Base-by-base conservation (phyloP, 2,329 filamentous ascomycete genomes). In the Ophiocordyceps sinensis region DNA sequence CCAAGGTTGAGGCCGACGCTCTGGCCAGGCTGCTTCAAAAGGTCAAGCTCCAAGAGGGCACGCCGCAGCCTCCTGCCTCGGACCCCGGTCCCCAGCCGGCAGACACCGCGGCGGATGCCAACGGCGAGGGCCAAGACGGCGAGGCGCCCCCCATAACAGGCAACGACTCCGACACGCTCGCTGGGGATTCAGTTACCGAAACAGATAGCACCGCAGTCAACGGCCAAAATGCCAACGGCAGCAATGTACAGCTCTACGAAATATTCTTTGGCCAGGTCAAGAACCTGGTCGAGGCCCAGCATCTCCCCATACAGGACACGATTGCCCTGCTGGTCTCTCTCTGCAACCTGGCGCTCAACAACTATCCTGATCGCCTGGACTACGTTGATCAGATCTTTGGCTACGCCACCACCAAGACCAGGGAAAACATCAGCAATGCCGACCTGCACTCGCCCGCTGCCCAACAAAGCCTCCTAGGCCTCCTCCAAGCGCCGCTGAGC, bases 241-340 rank as follows among this genome's bases (percentile, higher is more conserved):
- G 79, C 40, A 81, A 86, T 52, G 79, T 94, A 43, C 89, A 85
- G 62, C 75, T 98, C 21, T 96, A 96, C 60, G 88, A 96, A 62
- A 85, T 96, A 44, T 98, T 96, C 70, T 94, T 96, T 55, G 82
- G 87, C 40, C 91, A 96, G 61, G 91, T 96, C 46, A 83, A 93
- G 56, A 88, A 89, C 53, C 69, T 98, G 40, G 88, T 96, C 46
- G 89, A 87, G 61, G 85, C 84, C 40, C 86, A 95, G 55, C 81
- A 86, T 50, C 71, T 98, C 40, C 83, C 88, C 1, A 89, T 98
- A 48, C 87, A 94, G 59, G 93, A 98, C 58, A 94, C 85, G 15
- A 91, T 94, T 51, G 91, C 88, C 10, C 67, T 98, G 35, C 70
- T 96, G 36, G 89, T 94, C n/a, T 98, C 91, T 5, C 70, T 98